Base-by-base conservation (phyloP, 352 stramenopile genomes). In the Globisporangium uncinulatum region DNA sequence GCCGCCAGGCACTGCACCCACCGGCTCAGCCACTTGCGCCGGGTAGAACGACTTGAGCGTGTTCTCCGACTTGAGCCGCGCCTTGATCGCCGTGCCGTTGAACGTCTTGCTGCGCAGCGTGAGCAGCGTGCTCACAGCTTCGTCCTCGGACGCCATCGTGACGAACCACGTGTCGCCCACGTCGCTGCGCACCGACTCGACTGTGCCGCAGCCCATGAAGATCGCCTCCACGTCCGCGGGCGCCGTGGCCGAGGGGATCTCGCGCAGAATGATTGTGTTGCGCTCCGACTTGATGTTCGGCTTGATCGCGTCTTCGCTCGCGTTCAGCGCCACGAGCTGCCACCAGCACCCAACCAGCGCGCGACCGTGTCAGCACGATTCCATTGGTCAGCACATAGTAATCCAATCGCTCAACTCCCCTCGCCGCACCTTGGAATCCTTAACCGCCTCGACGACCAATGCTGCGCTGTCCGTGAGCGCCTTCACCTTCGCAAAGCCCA, bases 91-190 rank as follows among this genome's bases (percentile, higher is more conserved):
- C 50, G 82, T 79, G 54, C 80, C 79, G 61, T 96, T 89, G 63
- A 97, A 97, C 43, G 81, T 93, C 72, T 97, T 95, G 70, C 70
- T 87, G 58, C 88, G 79, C 50, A 97, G 71, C 57, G 74, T 77
- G 43, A 97, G 67, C 46, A 97, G 72, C 61, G 87, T 97, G 41
- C 66, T 73, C 6, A 95, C 82, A 7, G 90, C 90, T 19, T 91
- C 88, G 8, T 93, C 76, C 54, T 97, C 90, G n/a, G 80, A 87
- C 44, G 75, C 76, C 76, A 97, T 91, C 15, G 78, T 91, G 46
- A 97, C 87, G 57, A 97, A 97, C 90, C 90, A 97, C 62, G 90
- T 97, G 76, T 97, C 89, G 11, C 89, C 90, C 21, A 97, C 87
- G 63, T 97, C 90, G 66, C 89, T 96, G 47, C 89, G 83, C 41